Conservation (phyloP, 768 basidiomycete species). For the Boletus bicolor region DNA sequence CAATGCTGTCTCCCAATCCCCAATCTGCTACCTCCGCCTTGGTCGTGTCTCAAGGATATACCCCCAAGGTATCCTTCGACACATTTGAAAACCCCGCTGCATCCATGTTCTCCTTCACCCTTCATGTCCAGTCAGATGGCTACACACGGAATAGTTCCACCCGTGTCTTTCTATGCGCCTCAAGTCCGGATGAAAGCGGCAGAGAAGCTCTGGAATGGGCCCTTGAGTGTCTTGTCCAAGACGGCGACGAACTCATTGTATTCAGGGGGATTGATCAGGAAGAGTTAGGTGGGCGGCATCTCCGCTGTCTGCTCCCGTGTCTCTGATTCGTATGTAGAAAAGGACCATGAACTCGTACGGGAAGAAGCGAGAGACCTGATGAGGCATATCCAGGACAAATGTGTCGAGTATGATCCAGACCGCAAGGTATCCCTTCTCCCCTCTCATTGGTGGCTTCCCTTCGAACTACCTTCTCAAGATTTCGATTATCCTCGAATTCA, state of each 20-base stretch:
- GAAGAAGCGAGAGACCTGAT: slow-evolving; percentile 87
- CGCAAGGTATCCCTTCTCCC: slow-evolving; percentile 54
- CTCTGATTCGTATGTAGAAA: slow-evolving; percentile 42
- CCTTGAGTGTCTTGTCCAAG: slow-evolving; percentile 78
- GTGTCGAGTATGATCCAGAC: slow-evolving; percentile 70
- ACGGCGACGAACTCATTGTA: slow-evolving; percentile 91
- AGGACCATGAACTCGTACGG: slow-evolving; percentile 70
- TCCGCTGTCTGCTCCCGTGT: neutral
- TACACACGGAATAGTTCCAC: slow-evolving; percentile 75
- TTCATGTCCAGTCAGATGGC: slow-evolving; percentile 79
- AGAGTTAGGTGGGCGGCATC: slow-evolving; percentile 56
- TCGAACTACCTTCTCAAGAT: slow-evolving; percentile 43
- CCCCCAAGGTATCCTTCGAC: slow-evolving; percentile 69
- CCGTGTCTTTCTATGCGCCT: slow-evolving; percentile 86
- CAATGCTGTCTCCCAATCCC: slow-evolving; percentile 17
- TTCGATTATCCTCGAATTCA: slow-evolving; percentile 89
- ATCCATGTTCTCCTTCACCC: slow-evolving; percentile 84
- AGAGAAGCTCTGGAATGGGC: slow-evolving; percentile 88
- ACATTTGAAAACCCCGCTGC: slow-evolving; percentile 81
- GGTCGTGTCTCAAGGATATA: slow-evolving; percentile 32
- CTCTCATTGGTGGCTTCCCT: neutral
- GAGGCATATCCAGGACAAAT: slow-evolving; percentile 75
- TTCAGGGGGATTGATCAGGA: slow-evolving; percentile 89
- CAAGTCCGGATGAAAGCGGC: slow-evolving; percentile 86
- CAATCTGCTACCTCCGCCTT: slow-evolving; percentile 15